Evolutionary conservation across 2,329 filamentous ascomycete species (phyloP), one percentile per base, ranked within the genome.

Genomic region (Fusarium siculi): DNA sequence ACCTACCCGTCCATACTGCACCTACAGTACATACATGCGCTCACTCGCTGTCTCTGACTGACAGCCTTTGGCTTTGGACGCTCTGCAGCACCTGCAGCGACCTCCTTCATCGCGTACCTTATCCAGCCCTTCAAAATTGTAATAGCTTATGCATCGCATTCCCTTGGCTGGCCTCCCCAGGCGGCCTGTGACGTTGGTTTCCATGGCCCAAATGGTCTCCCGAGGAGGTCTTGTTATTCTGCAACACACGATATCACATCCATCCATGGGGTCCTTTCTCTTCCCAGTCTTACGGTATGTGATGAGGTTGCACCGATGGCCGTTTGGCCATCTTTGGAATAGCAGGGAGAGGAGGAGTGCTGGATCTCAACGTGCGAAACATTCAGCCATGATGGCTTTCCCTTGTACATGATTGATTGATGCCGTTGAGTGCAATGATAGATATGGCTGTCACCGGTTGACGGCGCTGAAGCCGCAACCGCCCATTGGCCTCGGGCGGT

Each of bases 221-320:
- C 55, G 47, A 57, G 50, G 43, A 62, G 40, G 52, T 25, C 47
- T 54, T 63, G 42, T 57, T 72, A 21, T 60, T 57, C 49, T 69
- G 72, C 68, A 65, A 66, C 42, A 68, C 55, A 63, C 55, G 46
- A 63, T 40, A 64, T 61, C 42, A 40, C 50, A 25, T 68, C 52
- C 71, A 68, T 55, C 57, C 61, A 58, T 49, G 52, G 63, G 43
- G 63, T 52, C 58, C 47, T 63, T 55, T 74, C 58, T 72, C 71
- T 74, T 66, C 68, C 71, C 67, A 74, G 53, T 62, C 67, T 72
- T 68, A 55, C 63, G 70, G 63, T 73, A 72, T 73, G 63, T 64
- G 70, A 58, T 72, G 57, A 53, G 50, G 54, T 63, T 40, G 50
- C 46, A 28, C 44, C 46, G 23, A 52, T 47, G 57, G 63, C 70